Conservation (phyloP, 1,139 yeast genomes). For the Geotrichum carabidarum region DNA sequence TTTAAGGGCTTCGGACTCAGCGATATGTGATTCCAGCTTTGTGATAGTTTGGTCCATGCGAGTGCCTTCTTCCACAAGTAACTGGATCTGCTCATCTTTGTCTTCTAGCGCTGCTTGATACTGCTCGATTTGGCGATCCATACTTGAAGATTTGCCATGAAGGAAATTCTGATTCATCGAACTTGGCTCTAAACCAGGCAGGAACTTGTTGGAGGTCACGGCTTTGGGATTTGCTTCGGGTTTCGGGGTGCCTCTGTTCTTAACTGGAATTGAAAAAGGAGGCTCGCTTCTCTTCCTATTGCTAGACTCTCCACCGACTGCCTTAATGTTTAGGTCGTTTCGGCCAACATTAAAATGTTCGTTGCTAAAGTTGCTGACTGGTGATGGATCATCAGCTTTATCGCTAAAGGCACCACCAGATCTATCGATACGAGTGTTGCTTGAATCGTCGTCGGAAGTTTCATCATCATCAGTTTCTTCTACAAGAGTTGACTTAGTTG, state of each 20-base stretch:
- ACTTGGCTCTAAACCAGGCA: background rate
- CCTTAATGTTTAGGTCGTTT: background rate
- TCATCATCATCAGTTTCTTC: conserved; percentile 31
- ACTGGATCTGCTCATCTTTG: conserved; percentile 33
- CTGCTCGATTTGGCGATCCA: background rate
- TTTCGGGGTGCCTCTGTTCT: background rate
- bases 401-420: conserved; percentile 1
- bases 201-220: background rate
- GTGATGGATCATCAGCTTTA: conserved; percentile 14
- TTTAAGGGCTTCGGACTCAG: conserved; percentile 32
- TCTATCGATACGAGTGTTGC: background rate
- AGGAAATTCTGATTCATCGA: background rate
- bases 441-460: conserved; percentile 3
- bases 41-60: conserved; percentile 31
- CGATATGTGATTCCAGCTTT: conserved; percentile 30
- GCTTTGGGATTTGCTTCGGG: background rate
- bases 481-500: conserved; percentile 17
- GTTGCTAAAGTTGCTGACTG: conserved; percentile 16
- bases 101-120: conserved; percentile 24
- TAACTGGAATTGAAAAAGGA: background rate
- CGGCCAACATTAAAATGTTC: conserved; percentile 7
- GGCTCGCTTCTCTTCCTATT: background rate
- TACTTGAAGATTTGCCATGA: background rate
- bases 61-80: conserved; percentile 33
- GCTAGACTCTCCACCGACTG: background rate